Base-by-base conservation (phyloP, 2,329 filamentous ascomycete genomes). In the Aureobasidium pullulans region DNA sequence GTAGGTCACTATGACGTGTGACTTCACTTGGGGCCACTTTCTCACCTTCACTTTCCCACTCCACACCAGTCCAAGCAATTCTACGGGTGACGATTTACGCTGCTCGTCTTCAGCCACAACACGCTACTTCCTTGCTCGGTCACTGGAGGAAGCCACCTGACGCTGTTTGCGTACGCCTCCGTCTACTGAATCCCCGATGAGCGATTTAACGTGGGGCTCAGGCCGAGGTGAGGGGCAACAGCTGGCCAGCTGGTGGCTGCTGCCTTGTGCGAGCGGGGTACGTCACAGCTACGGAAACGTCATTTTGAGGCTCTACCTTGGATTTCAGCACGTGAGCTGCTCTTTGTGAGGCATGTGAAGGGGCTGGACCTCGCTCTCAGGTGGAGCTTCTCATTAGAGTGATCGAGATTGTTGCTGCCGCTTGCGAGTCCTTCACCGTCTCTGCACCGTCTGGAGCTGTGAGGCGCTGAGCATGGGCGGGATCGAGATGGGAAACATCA, bases 151-250 rank as follows among this genome's bases (percentile, higher is more conserved):
- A 56, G 52, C 52, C 52, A 56, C 52, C 52, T 56, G 52, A 56
- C 50, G 43, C 40, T 56, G 15, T 28, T 46, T 56, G 52, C 52
- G 52, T 56, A 56, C 40, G 52, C 52, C 52, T 36, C 31, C 13
- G 23, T 19, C 29, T 31, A 56, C 29, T 10, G n/a, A n/a, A 44
- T 29, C 23, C 31, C 23, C 40, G 52, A 56, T 56, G 31, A 56
- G 52, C 23, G 40, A 56, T 28, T 54, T 36, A 19, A 46, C 40
- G 52, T 56, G 52, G 52, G 52, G 52, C 52, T 56, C 39, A 43
- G 39, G 37, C 50, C 50, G 50, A 43, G 39, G 50, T 54, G 50
- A 54, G 50, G 50, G 49, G 50, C 11, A 42, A 4, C 9, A 49
- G 50, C 50, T 54, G 50, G 37, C 37, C 37, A 34, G 28, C 19